phyloP scores from a whole-genome alignment of 371 early-diverging fungal genomes.

The Rhizomucor pusillus region DNA sequence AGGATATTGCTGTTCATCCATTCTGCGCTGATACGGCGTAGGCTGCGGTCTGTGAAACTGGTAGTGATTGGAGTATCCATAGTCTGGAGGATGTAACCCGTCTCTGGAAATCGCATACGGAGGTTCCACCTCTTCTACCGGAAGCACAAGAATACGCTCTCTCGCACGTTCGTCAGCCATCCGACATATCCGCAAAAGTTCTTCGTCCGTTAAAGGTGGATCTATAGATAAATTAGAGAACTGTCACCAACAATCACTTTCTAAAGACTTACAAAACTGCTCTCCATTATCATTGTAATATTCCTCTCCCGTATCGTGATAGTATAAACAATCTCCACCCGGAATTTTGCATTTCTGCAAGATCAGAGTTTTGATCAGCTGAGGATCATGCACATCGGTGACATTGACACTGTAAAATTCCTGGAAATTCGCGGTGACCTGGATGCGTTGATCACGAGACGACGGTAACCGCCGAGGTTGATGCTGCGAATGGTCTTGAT shows the following conservation, averaged over 20 bases:
- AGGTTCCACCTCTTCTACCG: conserved; percentile 13
- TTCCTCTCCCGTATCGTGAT: conserved; percentile 37
- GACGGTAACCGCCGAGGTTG: neutral
- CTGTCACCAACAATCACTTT: neutral
- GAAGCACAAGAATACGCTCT: conserved; percentile 39
- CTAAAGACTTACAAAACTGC: conserved; percentile 2
- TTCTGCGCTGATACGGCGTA: conserved; percentile 9
- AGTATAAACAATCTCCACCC: conserved; percentile 32
- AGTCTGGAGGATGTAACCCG: conserved; percentile 9
- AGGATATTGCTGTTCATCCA: neutral
- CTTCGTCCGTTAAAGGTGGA: conserved; percentile 30
- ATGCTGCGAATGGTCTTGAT: conserved; percentile 4
- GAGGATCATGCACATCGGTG: conserved; percentile 38
- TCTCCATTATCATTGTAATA: conserved; percentile 32
- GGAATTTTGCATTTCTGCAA: conserved; percentile 38
- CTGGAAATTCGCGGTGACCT: conserved; percentile 39
- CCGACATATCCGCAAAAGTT: conserved; percentile 39
- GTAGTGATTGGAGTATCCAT: neutral
- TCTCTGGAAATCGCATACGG: conserved; percentile 10
- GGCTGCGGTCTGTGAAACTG: neutral
- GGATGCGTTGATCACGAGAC: conserved; percentile 23
- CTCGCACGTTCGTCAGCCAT: conserved; percentile 38
- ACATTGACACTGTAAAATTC: conserved; percentile 42
- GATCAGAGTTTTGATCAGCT: conserved; percentile 33
- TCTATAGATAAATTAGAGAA: conserved; percentile 13